Evolutionary conservation across 495 filamentous ascomycete genomes (phyloP).

Genomic region (Thozetella sp.): DNA sequence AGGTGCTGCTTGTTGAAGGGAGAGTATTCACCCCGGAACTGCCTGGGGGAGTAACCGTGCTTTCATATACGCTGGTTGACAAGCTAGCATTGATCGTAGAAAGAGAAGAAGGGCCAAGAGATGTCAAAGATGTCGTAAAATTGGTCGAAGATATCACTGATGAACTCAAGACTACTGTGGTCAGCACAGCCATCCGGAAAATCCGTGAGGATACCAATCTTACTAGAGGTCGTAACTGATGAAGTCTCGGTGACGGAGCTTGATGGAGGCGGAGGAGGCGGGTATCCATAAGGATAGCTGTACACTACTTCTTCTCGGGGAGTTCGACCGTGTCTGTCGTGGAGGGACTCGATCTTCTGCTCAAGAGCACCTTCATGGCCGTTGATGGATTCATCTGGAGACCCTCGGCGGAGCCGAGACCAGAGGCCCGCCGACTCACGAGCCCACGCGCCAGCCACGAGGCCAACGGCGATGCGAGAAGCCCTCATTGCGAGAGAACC

Average conservation of each 20-base stretch:
- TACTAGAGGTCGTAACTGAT: conserved; percentile 3
- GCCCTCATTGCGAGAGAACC: conserved; percentile 35
- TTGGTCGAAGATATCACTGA: conserved; percentile 5
- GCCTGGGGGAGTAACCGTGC: conserved; percentile 2
- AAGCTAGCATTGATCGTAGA: conserved; percentile 11
- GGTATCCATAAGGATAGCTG: conserved; percentile 45
- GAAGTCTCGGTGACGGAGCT: conserved; percentile 18
- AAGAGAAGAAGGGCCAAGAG: conserved; percentile 5
- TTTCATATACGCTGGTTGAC: conserved; percentile 7
- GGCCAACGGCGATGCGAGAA: conserved; percentile 24
- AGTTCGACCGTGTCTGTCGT: conserved; percentile 8
- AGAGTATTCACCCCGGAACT: too few relatives aligned
- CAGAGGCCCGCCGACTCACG: conserved; percentile 20
- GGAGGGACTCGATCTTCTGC: too few relatives aligned
- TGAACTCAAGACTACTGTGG: conserved; percentile 5
- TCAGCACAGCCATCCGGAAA: conserved; percentile 6
- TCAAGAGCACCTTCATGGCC: too few relatives aligned
- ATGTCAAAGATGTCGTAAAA: conserved; percentile 3
- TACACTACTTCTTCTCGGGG: conserved; percentile 27
- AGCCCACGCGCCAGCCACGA: conserved; percentile 28
- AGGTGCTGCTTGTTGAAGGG: too few relatives aligned
- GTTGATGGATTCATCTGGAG: too few relatives aligned
- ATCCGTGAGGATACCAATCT: too few relatives aligned
- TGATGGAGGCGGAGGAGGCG: conserved; percentile 31
- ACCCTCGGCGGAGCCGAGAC: conserved; percentile 19